Evolutionary conservation across 352 stramenopile species (phyloP).

Genomic region (Aphanomyces astaci): DNA sequence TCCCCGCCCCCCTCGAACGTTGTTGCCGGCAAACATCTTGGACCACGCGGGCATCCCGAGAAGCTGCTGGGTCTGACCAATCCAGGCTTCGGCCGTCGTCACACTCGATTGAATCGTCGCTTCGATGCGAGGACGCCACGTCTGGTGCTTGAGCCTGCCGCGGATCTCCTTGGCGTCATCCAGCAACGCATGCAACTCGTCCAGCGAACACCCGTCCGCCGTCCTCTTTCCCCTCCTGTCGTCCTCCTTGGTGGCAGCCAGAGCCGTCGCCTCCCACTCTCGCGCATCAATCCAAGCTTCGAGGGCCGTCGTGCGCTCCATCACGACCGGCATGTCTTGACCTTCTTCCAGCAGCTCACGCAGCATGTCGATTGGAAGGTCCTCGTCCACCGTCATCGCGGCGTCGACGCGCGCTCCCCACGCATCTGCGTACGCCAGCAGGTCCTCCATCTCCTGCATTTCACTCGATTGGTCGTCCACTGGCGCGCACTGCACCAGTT

Average conservation of each 20-base stretch:
- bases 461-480: slow-evolving; percentile 69
- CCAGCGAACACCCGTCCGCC: slow-evolving; percentile 50
- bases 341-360: slow-evolving; percentile 74
- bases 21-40: slow-evolving; percentile 41
- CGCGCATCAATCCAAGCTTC: slow-evolving; percentile 68
- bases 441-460: slow-evolving; percentile 85
- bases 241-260: neutral
- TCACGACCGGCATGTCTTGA: slow-evolving; percentile 78
- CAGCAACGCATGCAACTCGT: slow-evolving; percentile 50
- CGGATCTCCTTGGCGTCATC: slow-evolving; percentile 39
- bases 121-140: slow-evolving; percentile 80
- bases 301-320: slow-evolving; percentile 79
- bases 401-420: slow-evolving; percentile 71
- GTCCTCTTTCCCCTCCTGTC: neutral
- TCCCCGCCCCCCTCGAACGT: too few species aligned
- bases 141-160: slow-evolving; percentile 49
- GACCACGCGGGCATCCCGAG: slow-evolving; percentile 53
- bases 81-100: slow-evolving; percentile 60
- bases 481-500: slow-evolving; percentile 76
- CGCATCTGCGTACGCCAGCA: slow-evolving; percentile 78
- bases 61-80: slow-evolving; percentile 64
- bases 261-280: slow-evolving; percentile 50
- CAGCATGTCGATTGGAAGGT: slow-evolving; percentile 55
- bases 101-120: slow-evolving; percentile 63
- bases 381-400: slow-evolving; percentile 67